Evolutionary conservation across 2,329 filamentous ascomycete species (phyloP), one percentile per base, ranked within the genome.

Genomic region (Zasmidium cellare): DNA sequence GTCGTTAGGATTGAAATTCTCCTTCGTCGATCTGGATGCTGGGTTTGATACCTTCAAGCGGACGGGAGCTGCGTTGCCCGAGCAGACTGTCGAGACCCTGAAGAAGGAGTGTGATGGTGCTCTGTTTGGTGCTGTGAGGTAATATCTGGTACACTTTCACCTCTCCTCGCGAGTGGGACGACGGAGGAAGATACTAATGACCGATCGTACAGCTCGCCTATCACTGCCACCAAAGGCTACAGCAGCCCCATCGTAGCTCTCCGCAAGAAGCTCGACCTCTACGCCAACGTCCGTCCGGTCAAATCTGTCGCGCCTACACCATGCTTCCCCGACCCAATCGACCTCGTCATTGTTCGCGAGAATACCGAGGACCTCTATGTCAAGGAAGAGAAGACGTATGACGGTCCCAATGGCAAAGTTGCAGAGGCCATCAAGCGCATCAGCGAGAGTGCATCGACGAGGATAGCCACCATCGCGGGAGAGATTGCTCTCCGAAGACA

Each of bases 341-440:
- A 99, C 79, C 88, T 99, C 75, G 94, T 99, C 71, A 99, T 97
- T 70, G 94, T 97, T 55, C 90, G 94, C 65, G 94, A 99, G 79
- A 99, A 99, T 82, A 99, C 94, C 28, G 94, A 99, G 80, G 94
- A 99, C 75, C 84, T 99, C 44, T 96, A 96, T 77, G 93, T 99
- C 69, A 97, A 97, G 81, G 90, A 97, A 76, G 94, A 99, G 81
- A 88, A 82, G 75, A 97, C 92, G 20, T 88, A 85, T 73, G 85
- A 90, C 54, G 86, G 84, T 28, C 81, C 87, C 35, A 84, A 90
- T 59, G 82, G 81, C 75, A 92, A 91, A 79, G 89, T 97, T 57
- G 93, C 94, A 64, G 93, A 97, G 80, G 94, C 94, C 48, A 93
- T 97, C 79, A 99, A 99, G 84, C 90, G 93, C 71, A 99, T 99